Base-by-base conservation (phyloP, 306 rosid genomes). In the Vigna hirtella region DNA sequence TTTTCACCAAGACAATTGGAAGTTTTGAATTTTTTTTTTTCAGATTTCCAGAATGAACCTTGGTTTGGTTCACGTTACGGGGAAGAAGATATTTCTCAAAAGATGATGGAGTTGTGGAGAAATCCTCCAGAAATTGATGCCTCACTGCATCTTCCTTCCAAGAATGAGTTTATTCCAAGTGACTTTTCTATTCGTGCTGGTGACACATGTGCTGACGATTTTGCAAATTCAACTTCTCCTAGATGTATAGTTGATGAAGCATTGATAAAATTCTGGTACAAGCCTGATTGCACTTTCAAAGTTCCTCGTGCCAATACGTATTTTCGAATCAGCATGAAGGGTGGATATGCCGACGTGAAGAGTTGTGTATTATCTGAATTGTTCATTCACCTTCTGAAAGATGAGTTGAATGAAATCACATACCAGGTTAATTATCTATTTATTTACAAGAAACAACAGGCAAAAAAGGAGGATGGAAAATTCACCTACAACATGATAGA, bases 221-320 rank as follows among this genome's bases (percentile, higher is more conserved):
- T 63, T 79, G 73, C 59, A 40, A 81, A 82, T 74, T 62, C 70
- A 79, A 77, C 87, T 48, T 87, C 83, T 81, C 98, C 97, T 67
- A 87, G 77, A 78, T 89, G 97, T 77, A 86, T 95, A 86, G 79
- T 91, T 73, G 90, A 95, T 86, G 98, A 92, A 77, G 88, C 97
- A 70, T 85, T 89, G 50, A 89, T 95, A 67, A 95, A 91, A 89
- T 85, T 92, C 77, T 95, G 98, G 98, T 88, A 95, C 93, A 92
- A 91, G 88, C 88, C 85, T 56, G 98, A 95, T 70, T 45, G 58
- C 48, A 79, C 90, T 43, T 95, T 95, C 83, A 92, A 84, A 86
- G 85, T 92, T 86, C 98, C 98, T 17, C 97, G 98, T 72, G 98
- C 96, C 78, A 88, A 89, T 86, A 84, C 98, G 49, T 92, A 89